Base-by-base conservation (phyloP, 2,329 filamentous ascomycete species). In the Fusarium praegraminearum region DNA sequence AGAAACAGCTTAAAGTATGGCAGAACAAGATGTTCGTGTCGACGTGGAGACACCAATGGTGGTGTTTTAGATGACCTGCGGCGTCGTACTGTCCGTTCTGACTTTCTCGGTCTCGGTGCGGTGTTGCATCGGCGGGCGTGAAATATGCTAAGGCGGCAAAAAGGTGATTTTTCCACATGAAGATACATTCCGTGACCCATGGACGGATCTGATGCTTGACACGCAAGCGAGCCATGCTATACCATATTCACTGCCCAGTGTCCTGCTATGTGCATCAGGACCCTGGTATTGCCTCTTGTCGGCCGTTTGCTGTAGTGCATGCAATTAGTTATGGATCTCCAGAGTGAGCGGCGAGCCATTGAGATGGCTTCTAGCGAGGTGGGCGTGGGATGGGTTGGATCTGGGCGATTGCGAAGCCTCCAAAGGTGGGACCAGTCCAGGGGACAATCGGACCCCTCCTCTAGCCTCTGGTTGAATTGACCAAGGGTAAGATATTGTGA, bases 111-210 rank as follows among this genome's bases (percentile, higher is more conserved):
- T 66, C 66, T 69, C 61, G 30, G 65, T 66, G 61, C 66, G 66
- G 66, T 65, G 65, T 44, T 69, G 65, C 66, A 44, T 69, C 66
- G 65, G 66, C 61, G 65, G 65, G 65, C n/a, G 60, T 69, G 54
- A 52, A 64, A 68, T 68, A 50, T 62, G 46, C 59, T 55, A 65
- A 59, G 45, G 38, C 61, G 47, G 61, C 30, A 62, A 65, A 65
- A 59, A 52, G 40, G 50, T 60, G 55, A 55, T 53, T 62, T 53
- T 62, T 44, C 45, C 50, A 62, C 49, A 67, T 67, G 40, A 47
- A 64, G 38, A 57, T 40, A 22, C 33, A 47, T 43, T 35, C 52
- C 41, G 46, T 40, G 18, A 8, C 32, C 36, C 13, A 47, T 56
- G 41, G 6, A 50, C 32, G 43, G n/a, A 35, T 51, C 47, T 28